Evolutionary conservation across 257 asterid species (phyloP).

Genomic region (Nicotiana sylvestris): DNA sequence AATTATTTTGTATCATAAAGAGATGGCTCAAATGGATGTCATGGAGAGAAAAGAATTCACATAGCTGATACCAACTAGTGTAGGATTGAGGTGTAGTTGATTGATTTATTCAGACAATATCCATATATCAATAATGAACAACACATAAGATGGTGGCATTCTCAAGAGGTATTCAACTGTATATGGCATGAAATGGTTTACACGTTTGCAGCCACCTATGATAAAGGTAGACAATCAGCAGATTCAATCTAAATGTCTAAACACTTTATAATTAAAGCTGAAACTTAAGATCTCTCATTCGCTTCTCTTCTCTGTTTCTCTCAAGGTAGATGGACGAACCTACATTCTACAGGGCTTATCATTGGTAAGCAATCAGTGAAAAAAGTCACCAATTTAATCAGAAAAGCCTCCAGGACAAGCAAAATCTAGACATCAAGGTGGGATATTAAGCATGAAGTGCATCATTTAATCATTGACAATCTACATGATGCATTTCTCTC

Average conservation of each 20-base stretch:
- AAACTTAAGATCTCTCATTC: not conserved
- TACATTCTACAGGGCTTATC: not conserved
- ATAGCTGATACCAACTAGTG: not conserved
- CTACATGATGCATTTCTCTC: not conserved
- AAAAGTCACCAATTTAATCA: not conserved
- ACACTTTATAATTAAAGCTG: not conserved
- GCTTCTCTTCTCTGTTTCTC: not conserved
- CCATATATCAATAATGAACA: not conserved
- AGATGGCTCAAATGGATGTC: not conserved
- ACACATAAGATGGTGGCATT: not conserved
- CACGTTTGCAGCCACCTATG: not conserved
- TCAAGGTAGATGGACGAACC: not conserved
- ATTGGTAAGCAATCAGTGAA: not conserved
- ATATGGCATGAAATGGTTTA: not conserved
- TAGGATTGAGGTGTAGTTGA: not conserved
- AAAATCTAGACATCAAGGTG: conserved; percentile 1
- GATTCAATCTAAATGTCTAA: not conserved
- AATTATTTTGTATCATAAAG: not conserved
- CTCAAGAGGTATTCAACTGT: not conserved
- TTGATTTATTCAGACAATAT: not conserved
- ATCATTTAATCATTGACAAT: not conserved
- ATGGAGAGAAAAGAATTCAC: not conserved
- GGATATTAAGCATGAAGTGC: not conserved
- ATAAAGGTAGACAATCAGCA: not conserved
- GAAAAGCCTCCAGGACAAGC: not conserved